A percentile compares a stretch with the other conserved stretches of the same genome.
Evolutionary conservation across 2,329 filamentous ascomycete species (phyloP).

Genomic region (Epichloe festucae): DNA sequence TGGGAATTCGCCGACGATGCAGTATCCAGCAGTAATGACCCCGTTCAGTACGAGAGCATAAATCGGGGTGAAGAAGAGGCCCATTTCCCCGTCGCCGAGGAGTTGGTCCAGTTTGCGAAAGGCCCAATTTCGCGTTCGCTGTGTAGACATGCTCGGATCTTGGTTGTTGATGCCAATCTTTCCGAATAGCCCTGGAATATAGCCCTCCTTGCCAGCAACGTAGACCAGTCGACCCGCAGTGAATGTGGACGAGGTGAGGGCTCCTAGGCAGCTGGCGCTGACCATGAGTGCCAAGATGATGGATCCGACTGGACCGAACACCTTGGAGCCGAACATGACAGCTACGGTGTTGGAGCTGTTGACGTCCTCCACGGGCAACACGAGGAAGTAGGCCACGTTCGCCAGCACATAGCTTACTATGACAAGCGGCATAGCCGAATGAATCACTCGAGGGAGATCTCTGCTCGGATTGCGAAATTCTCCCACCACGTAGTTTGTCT

Average conservation of each 20-base stretch:
- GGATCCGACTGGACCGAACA: constrained; percentile 74
- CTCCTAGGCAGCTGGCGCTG: constrained; percentile 82
- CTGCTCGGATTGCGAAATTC: constrained; percentile 87
- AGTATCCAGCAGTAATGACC: constrained; percentile 59
- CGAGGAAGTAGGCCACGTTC: constrained; percentile 88
- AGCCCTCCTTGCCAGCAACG: constrained; percentile 88
- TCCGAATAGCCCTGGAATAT: constrained; percentile 73
- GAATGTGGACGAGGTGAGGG: constrained; percentile 88
- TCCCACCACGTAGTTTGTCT: constrained; percentile 96
- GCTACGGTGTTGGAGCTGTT: constrained; percentile 90
- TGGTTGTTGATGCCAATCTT: constrained; percentile 56
- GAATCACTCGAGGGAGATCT: constrained; percentile 87
- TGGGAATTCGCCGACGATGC: constrained; percentile 76
- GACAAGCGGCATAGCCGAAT: constrained; percentile 90
- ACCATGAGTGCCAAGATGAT: constrained; percentile 81
- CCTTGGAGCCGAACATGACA: constrained; percentile 79
- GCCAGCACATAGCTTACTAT: constrained; percentile 83
- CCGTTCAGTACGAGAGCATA: constrained; percentile 79
- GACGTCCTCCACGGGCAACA: constrained; percentile 68
- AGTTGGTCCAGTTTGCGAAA: constrained; percentile 45
- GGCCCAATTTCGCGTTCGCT: constrained; percentile 41
- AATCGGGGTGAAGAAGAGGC: constrained; percentile 87
- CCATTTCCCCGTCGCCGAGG: constrained; percentile 63
- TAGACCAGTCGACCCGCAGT: constrained; percentile 88
- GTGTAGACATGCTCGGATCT: constrained; percentile 27